Evolutionary conservation across 2,329 filamentous ascomycete species (phyloP).

Genomic region (Talaromyces piceae): DNA sequence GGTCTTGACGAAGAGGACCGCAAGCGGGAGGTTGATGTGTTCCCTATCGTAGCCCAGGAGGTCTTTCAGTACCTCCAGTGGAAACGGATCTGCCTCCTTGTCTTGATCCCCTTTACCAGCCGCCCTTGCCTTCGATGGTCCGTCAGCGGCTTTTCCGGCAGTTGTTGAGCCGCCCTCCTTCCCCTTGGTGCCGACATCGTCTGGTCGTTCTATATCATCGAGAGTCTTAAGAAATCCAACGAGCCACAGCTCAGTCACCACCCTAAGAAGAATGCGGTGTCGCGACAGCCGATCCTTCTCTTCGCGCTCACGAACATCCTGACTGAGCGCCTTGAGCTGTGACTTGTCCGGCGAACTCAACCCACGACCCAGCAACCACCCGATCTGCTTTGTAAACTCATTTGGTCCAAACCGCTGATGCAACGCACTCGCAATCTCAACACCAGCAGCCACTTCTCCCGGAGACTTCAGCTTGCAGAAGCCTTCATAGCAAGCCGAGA

Average conservation of each 20-base stretch:
- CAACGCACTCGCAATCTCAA: constrained; percentile 89
- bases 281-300: constrained; percentile 87
- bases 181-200: constrained; percentile 50
- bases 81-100: constrained; percentile 79
- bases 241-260: constrained; percentile 94
- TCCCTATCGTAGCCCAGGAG: constrained; percentile 89
- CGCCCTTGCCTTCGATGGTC: constrained; percentile 57
- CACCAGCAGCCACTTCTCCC: constrained; percentile 82
- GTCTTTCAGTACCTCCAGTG: constrained; percentile 95
- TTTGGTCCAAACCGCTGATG: constrained; percentile 87
- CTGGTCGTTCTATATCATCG: constrained; percentile 58
- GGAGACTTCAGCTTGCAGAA: constrained; percentile 85
- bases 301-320: constrained; percentile 84
- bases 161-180: constrained; percentile 43
- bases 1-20: constrained; percentile 91
- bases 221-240: constrained; percentile 80
- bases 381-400: constrained; percentile 86
- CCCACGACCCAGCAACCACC: constrained; percentile 85
- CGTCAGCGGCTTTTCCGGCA: constrained; percentile 43
- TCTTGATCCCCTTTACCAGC: constrained; percentile 50
- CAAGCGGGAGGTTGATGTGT: constrained; percentile 79
- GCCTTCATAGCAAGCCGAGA: constrained; percentile 91
- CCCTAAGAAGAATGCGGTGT: constrained; percentile 76
- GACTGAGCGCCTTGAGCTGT: constrained; percentile 66
- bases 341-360: constrained; percentile 85